Evolutionary conservation across 306 rosid genomes (phyloP).

Genomic region (Glycine soja): DNA sequence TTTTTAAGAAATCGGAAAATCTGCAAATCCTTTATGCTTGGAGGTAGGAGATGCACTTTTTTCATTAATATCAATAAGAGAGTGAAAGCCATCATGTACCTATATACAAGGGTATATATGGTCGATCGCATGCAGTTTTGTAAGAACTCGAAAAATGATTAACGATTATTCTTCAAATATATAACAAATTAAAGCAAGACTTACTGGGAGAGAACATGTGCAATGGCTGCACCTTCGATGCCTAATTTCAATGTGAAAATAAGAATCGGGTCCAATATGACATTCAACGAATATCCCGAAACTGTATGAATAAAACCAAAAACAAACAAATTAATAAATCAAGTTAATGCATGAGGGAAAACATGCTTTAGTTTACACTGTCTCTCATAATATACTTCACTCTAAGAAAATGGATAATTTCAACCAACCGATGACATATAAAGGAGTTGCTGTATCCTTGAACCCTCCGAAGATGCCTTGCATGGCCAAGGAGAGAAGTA

Average conservation of each 20-base stretch:
- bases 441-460: constrained; percentile 92
- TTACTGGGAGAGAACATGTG: constrained; percentile 96
- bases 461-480: constrained; percentile 97
- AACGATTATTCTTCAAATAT: background rate
- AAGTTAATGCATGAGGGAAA: background rate
- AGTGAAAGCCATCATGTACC: constrained; percentile 78
- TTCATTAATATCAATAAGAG: constrained; percentile 65
- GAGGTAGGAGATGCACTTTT: constrained; percentile 80
- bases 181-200: constrained; percentile 33
- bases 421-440: constrained; percentile 72
- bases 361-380: background rate
- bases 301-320: constrained; percentile 48
- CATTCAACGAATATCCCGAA: constrained; percentile 68
- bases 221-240: constrained; percentile 84
- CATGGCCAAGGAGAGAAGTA: constrained; percentile 91
- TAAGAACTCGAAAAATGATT: background rate
- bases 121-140: constrained; percentile 9
- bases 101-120: constrained; percentile 46
- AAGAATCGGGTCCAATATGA: constrained; percentile 75
- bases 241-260: constrained; percentile 74
- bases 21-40: constrained; percentile 72
- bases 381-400: background rate
- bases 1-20: constrained; percentile 78
- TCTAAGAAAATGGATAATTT: background rate
- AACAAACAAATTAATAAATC: background rate